These are phyloP conservation scores for Arthroderma sp. DNA, from an alignment of 2,329 filamentous ascomycete genomes.

Conservation along the genomic window DNA sequence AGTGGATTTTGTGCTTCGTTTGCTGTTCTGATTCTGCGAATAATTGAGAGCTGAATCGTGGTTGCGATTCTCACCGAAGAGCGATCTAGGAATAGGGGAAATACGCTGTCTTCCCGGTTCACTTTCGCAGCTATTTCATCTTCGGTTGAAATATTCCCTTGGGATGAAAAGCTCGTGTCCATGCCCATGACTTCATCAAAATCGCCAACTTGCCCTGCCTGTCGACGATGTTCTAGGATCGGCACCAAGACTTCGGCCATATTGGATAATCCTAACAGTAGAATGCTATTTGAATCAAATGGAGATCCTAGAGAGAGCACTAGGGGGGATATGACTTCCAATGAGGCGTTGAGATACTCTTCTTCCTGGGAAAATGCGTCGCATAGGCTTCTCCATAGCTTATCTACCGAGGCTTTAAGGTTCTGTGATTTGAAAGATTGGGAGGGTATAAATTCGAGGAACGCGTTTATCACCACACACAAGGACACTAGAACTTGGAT, in stretches of 20 bases:
- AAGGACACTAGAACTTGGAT: conserved; percentile 38
- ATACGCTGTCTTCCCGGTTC: conserved; percentile 18
- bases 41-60: conserved; percentile 22
- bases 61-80: conserved; percentile 25
- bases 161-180: conserved; percentile 24
- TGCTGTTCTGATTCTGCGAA: conserved; percentile 13
- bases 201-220: neutral
- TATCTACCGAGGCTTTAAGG: conserved; percentile 17
- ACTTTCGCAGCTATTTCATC: conserved; percentile 16
- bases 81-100: conserved; percentile 19
- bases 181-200: conserved; percentile 30
- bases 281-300: conserved; percentile 10
- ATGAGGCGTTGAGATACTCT: conserved; percentile 18
- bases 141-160: conserved; percentile 13
- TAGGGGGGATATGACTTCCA: conserved; percentile 24
- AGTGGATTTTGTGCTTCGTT: conserved; percentile 1
- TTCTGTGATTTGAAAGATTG: conserved; percentile 18
- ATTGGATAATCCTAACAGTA: conserved; percentile 15
- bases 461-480: conserved; percentile 30
- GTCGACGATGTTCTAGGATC: conserved; percentile 20
- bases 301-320: conserved; percentile 14
- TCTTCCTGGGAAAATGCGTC: conserved; percentile 17
- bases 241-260: conserved; percentile 19
- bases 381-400: conserved; percentile 25
- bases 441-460: conserved; percentile 23